Percentiles rank a stretch among this genome's conserved stretches.
Conservation (phyloP, 768 basidiomycete genomes). For the Suillus weaverae region DNA sequence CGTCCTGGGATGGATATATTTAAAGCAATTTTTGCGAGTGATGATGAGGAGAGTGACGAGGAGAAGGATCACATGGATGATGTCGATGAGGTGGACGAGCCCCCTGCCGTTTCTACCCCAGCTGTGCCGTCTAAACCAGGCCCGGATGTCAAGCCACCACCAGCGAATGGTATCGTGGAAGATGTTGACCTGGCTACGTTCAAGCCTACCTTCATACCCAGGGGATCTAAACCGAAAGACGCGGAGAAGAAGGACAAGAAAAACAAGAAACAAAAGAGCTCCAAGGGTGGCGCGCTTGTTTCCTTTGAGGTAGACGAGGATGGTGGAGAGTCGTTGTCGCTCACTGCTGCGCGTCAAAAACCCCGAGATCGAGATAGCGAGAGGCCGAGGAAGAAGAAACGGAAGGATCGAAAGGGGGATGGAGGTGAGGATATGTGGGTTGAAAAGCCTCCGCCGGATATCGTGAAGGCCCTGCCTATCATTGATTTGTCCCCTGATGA, state of each 20-base stretch:
- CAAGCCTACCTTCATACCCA: conserved; percentile 83
- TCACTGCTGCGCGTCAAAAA: conserved; percentile 31
- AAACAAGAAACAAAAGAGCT: conserved; percentile 45
- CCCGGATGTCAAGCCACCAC: neutral
- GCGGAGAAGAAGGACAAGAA: conserved; percentile 49
- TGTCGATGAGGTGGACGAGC: conserved; percentile 9
- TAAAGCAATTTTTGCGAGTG: conserved; percentile 97
- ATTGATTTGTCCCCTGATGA: conserved; percentile 17
- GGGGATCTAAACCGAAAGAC: conserved; percentile 41
- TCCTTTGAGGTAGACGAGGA: conserved; percentile 80
- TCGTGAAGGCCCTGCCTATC: conserved; percentile 39
- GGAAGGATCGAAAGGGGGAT: conserved; percentile 37
- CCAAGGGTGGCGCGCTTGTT: conserved; percentile 49
- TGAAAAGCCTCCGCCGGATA: conserved; percentile 58
- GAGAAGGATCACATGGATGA: conserved; percentile 41
- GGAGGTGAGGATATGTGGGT: conserved; percentile 68
- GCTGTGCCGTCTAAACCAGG: conserved; percentile 13
- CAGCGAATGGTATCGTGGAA: conserved; percentile 3
- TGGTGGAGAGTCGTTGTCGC: conserved; percentile 38
- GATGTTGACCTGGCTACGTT: conserved; percentile 68
- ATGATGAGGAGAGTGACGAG: conserved; percentile 82
- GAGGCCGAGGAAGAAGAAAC: conserved; percentile 44
- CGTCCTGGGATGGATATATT: conserved; percentile 91
- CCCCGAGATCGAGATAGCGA: conserved; percentile 35
- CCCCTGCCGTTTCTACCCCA: conserved; percentile 12